Percentiles rank a stretch among this genome's conserved stretches.
These are phyloP conservation scores for Metarhizium album DNA, from an alignment of 2,329 filamentous ascomycete species.

Conservation along the genomic window DNA sequence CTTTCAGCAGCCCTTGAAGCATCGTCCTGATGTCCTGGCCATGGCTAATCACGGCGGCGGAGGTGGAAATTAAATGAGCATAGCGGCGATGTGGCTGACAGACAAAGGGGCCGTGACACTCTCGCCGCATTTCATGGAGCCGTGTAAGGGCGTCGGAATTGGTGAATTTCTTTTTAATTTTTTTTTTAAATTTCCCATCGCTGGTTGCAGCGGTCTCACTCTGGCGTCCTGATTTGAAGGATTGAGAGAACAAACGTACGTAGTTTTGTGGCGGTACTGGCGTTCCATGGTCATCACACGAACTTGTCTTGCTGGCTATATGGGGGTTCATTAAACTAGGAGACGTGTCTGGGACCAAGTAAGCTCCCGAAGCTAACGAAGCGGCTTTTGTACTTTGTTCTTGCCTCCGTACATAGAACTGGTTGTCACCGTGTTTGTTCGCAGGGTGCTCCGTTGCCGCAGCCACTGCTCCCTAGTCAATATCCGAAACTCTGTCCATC, in stretches of 20 bases:
- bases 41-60: slow-evolving; percentile 34
- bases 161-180: not conserved
- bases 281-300: not conserved
- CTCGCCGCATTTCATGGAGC: not conserved
- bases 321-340: not conserved
- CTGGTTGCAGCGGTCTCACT: not conserved
- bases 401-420: not conserved
- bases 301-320: not conserved
- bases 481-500: not conserved
- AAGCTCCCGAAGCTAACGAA: not conserved
- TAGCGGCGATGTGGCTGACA: slow-evolving; percentile 19
- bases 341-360: not conserved
- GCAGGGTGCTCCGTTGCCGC: not conserved
- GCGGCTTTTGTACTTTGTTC: not conserved
- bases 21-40: slow-evolving; percentile 43
- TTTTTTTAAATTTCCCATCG: not conserved
- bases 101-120: not conserved
- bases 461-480: not conserved
- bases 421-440: not conserved
- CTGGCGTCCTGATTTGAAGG: not conserved
- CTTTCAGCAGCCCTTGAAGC: slow-evolving; percentile 57
- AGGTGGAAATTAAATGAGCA: slow-evolving; percentile 15
- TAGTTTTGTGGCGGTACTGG: not conserved
- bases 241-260: not conserved
- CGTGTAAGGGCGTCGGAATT: not conserved